These are phyloP conservation scores for Jaenimonas drosophilae DNA, from an alignment of 208 protist genomes.

Conservation along the genomic window DNA sequence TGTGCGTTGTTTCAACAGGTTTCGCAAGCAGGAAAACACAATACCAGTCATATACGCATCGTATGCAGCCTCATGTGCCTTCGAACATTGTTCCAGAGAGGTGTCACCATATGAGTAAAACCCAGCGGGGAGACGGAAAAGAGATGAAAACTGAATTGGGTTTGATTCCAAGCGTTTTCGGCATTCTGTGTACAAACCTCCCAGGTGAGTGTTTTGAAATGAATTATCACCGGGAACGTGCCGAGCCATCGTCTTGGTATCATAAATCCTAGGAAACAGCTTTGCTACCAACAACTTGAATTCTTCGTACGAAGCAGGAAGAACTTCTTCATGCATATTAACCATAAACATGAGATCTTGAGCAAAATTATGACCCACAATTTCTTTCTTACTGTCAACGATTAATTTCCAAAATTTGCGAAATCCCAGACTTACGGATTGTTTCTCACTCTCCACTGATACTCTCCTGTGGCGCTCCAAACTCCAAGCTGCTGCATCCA, in stretches of 20 bases:
- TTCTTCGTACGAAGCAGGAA: constrained; percentile 29
- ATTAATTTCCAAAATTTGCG: constrained; percentile 59
- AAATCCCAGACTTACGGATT: constrained; percentile 23
- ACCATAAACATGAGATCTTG: constrained; percentile 82
- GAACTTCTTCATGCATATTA: constrained; percentile 44
- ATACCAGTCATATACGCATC: constrained; percentile 79
- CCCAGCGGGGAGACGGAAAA: constrained; percentile 26
- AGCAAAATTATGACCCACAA: constrained; percentile 76
- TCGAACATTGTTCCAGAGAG: constrained; percentile 5
- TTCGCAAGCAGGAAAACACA: constrained; percentile 17
- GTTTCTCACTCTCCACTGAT: constrained; percentile 5
- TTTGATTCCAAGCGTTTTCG: constrained; percentile 7
- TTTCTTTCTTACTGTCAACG: constrained; percentile 43
- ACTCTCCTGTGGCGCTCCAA: not conserved
- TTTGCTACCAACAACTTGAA: constrained; percentile 32
- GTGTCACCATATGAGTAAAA: constrained; percentile 47
- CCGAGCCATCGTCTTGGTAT: constrained; percentile 73
- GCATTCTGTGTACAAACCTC: constrained; percentile 25
- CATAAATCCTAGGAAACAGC: constrained; percentile 39
- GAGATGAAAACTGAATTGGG: constrained; percentile 1
- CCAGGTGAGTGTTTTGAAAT: constrained; percentile 19
- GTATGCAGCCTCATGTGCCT: constrained; percentile 59
- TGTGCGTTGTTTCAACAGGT: constrained; percentile 5
- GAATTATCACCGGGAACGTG: constrained; percentile 5
- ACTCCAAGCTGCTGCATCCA: constrained; percentile 2